Evolutionary conservation across 2,329 filamentous ascomycete species (phyloP).

Genomic region (Penicillium sp.): DNA sequence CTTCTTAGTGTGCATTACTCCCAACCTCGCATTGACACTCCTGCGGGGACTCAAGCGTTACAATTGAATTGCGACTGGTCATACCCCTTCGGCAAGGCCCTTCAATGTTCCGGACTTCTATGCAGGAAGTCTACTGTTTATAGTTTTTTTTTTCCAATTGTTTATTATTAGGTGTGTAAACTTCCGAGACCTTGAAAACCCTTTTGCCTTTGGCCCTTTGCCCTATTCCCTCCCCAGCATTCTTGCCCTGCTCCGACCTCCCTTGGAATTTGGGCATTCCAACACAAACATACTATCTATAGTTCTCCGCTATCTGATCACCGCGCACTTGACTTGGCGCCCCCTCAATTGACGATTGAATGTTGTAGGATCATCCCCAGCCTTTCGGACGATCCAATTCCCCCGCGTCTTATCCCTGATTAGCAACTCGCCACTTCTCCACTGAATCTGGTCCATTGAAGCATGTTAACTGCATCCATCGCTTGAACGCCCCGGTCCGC

Average conservation of each 20-base stretch:
- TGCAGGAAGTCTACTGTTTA: slow-evolving; percentile 23
- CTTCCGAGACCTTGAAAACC: neutral
- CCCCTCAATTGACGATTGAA: slow-evolving; percentile 24
- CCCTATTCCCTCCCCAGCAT: slow-evolving; percentile 29
- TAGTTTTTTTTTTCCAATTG: slow-evolving; percentile 23
- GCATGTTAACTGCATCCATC: slow-evolving; percentile 30
- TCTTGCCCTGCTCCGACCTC: slow-evolving; percentile 23
- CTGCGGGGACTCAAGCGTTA: slow-evolving; percentile 1
- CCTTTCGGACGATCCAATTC: slow-evolving; percentile 19
- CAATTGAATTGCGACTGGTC: slow-evolving; percentile 16
- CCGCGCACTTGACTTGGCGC: slow-evolving; percentile 7
- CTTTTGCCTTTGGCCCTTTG: slow-evolving; percentile 1
- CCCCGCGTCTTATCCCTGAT: slow-evolving; percentile 13
- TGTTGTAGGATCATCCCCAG: slow-evolving; percentile 24
- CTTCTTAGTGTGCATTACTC: slow-evolving; percentile 15
- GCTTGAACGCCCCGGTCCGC: slow-evolving; percentile 34
- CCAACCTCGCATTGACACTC: slow-evolving; percentile 13
- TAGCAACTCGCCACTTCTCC: slow-evolving; percentile 11
- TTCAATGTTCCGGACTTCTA: slow-evolving; percentile 19
- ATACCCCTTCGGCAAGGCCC: slow-evolving; percentile 11
- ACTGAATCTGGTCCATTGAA: slow-evolving; percentile 13
- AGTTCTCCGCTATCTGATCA: slow-evolving; percentile 13
- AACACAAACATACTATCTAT: slow-evolving; percentile 21
- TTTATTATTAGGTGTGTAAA: slow-evolving; percentile 20
- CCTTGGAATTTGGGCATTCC: slow-evolving; percentile 29